Conservation (phyloP, 805 yeast species). For the Komagataella pastoris region DNA sequence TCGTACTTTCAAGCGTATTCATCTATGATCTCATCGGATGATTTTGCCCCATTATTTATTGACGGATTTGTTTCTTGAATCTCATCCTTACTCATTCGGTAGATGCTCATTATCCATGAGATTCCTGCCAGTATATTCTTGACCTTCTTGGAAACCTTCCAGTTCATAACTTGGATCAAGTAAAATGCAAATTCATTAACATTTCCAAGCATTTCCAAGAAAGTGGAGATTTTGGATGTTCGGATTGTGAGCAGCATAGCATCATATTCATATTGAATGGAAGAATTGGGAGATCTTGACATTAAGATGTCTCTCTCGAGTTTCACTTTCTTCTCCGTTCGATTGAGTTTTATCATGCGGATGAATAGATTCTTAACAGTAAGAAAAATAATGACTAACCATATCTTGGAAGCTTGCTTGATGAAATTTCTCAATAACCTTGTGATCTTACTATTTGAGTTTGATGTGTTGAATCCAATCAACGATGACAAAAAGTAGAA, state of each 20-base stretch:
- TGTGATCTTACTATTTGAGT: not conserved
- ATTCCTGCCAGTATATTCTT: slow-evolving; percentile 10
- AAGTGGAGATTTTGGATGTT: slow-evolving; percentile 12
- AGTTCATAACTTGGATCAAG: slow-evolving; percentile 10
- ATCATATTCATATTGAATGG: slow-evolving; percentile 1
- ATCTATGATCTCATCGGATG: not conserved
- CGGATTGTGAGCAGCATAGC: slow-evolving; percentile 7
- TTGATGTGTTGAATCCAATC: not conserved
- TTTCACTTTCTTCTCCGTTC: slow-evolving; percentile 9
- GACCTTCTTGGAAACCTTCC: slow-evolving; percentile 10
- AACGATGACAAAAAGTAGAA: slow-evolving; percentile 2
- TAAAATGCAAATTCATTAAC: slow-evolving; percentile 16
- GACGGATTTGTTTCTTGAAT: slow-evolving; percentile 6
- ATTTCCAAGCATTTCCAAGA: slow-evolving; percentile 16
- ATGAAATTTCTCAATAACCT: slow-evolving; percentile 5
- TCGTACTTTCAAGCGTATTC: not conserved
- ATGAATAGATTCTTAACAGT: slow-evolving; percentile 13
- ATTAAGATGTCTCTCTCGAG: slow-evolving; percentile 4
- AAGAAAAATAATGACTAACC: slow-evolving; percentile 14
- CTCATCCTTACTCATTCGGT: slow-evolving; percentile 15
- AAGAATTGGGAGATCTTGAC: not conserved
- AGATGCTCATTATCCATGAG: slow-evolving; percentile 16
- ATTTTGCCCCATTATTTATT: slow-evolving; percentile 3
- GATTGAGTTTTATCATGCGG: slow-evolving; percentile 10
- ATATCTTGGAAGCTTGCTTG: slow-evolving; percentile 13